Conservation (phyloP, 805 yeast genomes). For the Ogataea kodamae region DNA sequence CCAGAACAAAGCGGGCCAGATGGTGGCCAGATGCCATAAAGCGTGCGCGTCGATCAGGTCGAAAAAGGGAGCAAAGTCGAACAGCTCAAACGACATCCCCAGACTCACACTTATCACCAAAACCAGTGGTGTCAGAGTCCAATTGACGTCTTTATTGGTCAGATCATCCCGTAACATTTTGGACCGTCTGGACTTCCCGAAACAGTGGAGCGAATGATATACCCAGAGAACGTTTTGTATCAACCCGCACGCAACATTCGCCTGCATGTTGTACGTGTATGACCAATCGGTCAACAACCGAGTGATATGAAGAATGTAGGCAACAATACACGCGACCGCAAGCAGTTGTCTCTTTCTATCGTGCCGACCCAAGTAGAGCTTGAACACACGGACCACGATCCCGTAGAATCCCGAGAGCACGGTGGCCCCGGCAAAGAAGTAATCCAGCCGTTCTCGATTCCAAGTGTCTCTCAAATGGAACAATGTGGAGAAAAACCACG, state of each 20-base stretch:
- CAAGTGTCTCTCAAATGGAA: slow-evolving; percentile 85
- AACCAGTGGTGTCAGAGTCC: slow-evolving; percentile 51
- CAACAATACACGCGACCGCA: slow-evolving; percentile 39
- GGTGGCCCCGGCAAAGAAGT: slow-evolving; percentile 88
- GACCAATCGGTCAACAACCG: slow-evolving; percentile 75
- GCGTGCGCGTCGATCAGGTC: slow-evolving; percentile 87
- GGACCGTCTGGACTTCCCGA: slow-evolving; percentile 21
- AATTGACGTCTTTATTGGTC: slow-evolving; percentile 29
- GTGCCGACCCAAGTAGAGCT: slow-evolving; percentile 45
- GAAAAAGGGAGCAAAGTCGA: slow-evolving; percentile 76
- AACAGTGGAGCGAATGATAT: slow-evolving; percentile 33
- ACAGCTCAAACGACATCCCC: slow-evolving; percentile 87
- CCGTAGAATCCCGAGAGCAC: slow-evolving; percentile 78
- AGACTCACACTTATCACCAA: slow-evolving; percentile 50
- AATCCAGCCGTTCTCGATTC: slow-evolving; percentile 81
- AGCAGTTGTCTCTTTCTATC: slow-evolving; percentile 33
- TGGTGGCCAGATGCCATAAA: slow-evolving; percentile 88
- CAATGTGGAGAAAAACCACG: slow-evolving; percentile 84
- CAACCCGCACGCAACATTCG: slow-evolving; percentile 76
- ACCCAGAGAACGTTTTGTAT: slow-evolving; percentile 63
- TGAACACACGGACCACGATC: slow-evolving; percentile 55
- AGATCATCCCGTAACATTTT: slow-evolving; percentile 22
- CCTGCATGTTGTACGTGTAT: slow-evolving; percentile 91
- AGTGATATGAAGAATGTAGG: slow-evolving; percentile 62
- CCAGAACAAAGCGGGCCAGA: slow-evolving; percentile 74